phyloP scores from a whole-genome alignment of 2,329 filamentous ascomycete genomes.

The Aspergillus vadensis region DNA sequence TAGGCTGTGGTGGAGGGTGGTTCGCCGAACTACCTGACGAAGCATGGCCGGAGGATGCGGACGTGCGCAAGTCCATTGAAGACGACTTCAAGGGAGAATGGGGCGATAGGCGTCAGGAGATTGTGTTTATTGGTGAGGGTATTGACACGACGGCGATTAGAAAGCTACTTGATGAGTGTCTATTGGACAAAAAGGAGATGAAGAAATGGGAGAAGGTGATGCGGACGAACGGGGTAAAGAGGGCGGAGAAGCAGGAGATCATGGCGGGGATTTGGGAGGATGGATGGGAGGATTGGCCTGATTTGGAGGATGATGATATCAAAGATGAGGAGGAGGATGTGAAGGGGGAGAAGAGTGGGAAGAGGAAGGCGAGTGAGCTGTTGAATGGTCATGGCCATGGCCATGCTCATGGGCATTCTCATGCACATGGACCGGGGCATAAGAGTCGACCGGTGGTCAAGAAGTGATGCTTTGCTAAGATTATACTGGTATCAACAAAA shows the following conservation, averaged over 20 bases:
- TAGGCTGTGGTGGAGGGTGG: constrained; percentile 50
- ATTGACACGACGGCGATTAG: constrained; percentile 58
- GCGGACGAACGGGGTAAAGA: constrained; percentile 41
- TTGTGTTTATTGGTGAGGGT: constrained; percentile 72
- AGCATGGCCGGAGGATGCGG: constrained; percentile 54
- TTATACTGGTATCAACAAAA: neutral
- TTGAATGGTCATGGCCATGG: constrained; percentile 24
- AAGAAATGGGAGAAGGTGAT: constrained; percentile 57
- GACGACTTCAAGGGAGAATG: constrained; percentile 57
- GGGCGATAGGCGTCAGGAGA: constrained; percentile 70
- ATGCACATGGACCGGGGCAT: neutral
- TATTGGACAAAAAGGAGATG: constrained; percentile 64
- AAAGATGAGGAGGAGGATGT: constrained; percentile 21
- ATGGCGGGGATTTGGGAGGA: constrained; percentile 59
- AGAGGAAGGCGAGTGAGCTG: constrained; percentile 32
- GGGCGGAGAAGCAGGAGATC: constrained; percentile 49
- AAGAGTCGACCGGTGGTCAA: no score
- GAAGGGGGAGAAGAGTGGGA: constrained; percentile 13
- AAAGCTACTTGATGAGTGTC: constrained; percentile 59
- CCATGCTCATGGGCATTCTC: constrained; percentile 10
- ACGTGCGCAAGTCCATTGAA: constrained; percentile 51
- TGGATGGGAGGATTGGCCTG: constrained; percentile 60
- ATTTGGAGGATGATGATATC: constrained; percentile 22
- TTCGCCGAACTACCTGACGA: constrained; percentile 61
- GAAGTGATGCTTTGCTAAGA: neutral